Evolutionary conservation across 2,329 filamentous ascomycete species (phyloP), one percentile per base, ranked within the genome.

Genomic region (Curvularia sp.): DNA sequence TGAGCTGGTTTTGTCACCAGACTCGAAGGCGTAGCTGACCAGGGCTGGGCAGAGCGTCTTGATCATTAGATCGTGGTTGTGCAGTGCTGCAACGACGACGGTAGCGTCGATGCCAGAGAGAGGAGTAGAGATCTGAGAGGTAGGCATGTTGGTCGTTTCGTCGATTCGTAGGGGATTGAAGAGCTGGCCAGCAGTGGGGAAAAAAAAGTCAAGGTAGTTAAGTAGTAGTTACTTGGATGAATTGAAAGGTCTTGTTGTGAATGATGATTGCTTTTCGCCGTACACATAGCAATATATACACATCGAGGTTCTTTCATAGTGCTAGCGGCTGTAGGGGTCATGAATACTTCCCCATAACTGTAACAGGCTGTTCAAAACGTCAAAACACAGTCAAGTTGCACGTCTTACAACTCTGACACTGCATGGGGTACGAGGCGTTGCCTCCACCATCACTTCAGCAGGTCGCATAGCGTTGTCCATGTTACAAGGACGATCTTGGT

Each of bases 61-160:
- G 66, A 79, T 78, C 73, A 78, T 77, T 49, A 74, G 64, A 5
- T 76, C 75, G 61, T 78, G 77, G 68, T 76, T 75, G 71, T 78
- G 76, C 5, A 78, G 71, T 18, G 72, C 71, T 47, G 67, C 62
- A 54, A 78, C 68, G 61, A 78, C 69, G 48, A 65, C 53, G 13
- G 61, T 47, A 53, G 63, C 58, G 41, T 63, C 48, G 48, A 74
- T 51, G 59, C 64, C 63, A 49, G 68, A 58, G 45, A 79, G 60
- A 34, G 73, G 61, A 30, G 76, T 79, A 42, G 71, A 70, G 60
- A 78, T 68, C 60, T 67, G 73, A 47, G 75, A 78, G 57, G 74
- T 77, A 51, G 76, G 63, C 75, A 77, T 77, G 47, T 60, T 72
- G 61, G 34, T 42, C 42, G 10, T 47, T 47, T 45, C 21, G 21